Percentiles rank a stretch among this genome's conserved stretches.
Evolutionary conservation across 2,329 filamentous ascomycete species (phyloP).

Genomic region (Pseudocercospora fuligena): DNA sequence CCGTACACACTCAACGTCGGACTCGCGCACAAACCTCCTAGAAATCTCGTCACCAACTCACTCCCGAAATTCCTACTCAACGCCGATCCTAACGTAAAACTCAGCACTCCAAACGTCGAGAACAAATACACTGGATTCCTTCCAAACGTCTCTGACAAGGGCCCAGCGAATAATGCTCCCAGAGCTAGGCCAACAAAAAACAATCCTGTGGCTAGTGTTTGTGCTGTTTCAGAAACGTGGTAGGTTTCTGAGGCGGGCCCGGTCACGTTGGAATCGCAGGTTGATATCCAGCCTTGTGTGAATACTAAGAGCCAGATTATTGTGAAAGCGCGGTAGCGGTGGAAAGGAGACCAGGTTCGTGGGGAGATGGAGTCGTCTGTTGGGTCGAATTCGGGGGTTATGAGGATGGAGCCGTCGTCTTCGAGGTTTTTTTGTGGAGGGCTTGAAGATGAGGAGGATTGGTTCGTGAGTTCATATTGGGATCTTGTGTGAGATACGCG

Average conservation of each 20-base stretch:
- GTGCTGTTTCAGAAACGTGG: slow-evolving; percentile 12
- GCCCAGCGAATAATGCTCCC: background rate
- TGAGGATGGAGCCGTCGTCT: background rate
- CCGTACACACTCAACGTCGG: slow-evolving; percentile 25
- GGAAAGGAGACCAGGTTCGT: slow-evolving; percentile 6
- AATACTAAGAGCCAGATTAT: slow-evolving; percentile 15
- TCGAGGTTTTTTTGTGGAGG: background rate
- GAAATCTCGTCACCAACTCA: slow-evolving; percentile 23
- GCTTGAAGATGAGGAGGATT: too few species aligned
- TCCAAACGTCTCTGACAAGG: background rate
- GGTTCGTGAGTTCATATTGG: background rate
- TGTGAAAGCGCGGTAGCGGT: background rate
- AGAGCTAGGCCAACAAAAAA: slow-evolving; percentile 12
- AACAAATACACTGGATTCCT: background rate
- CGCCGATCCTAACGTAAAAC: slow-evolving; percentile 18
- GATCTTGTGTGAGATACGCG: background rate
- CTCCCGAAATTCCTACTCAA: slow-evolving; percentile 18
- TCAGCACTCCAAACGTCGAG: background rate
- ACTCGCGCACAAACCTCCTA: slow-evolving; percentile 20
- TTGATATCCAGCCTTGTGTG: slow-evolving; percentile 17
- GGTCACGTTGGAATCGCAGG: slow-evolving; percentile 8
- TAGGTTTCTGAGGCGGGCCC: slow-evolving; percentile 1
- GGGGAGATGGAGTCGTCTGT: slow-evolving; percentile 12
- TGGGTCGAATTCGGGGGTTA: background rate
- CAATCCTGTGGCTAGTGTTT: slow-evolving; percentile 1